Base-by-base conservation (phyloP, 768 basidiomycete species). In the Lactifluus rugatus region DNA sequence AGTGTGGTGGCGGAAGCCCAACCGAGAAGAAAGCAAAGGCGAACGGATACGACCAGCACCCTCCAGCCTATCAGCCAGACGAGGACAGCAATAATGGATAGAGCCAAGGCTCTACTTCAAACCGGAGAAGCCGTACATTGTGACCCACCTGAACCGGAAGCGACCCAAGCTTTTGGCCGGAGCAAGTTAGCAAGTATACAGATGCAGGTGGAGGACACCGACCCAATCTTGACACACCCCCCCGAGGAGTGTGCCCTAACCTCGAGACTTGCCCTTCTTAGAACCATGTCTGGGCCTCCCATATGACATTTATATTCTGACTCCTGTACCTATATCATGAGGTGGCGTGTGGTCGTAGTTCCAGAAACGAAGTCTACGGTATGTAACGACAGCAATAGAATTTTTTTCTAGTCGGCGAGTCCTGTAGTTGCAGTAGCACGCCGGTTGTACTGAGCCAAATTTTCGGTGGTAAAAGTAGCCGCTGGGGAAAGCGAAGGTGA, bases 151-250 rank as follows among this genome's bases (percentile, higher is more conserved):
- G 62, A 48, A 49, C 56, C 39, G 2, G 56, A 57, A 39, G 8
- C 1, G 10, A 70, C 67, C 5, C 69, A 70, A 48, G 50, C 48
- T 25, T 69, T 70, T 44, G 60, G 68, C 2, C 62, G 41, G 19
- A 68, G 67, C 59, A 64, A 57, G 36, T 34, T 69, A 3, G 62
- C 47, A 47, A 49, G 47, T 34, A 36, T 32, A 45, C 58, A 25
- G 21, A 31, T 21, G 19, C 45, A 48, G 17, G n/a, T 9, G 19
- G 47, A 51, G 36, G 42, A 48, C 26, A 6, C 41, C 28, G 45
- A 51, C 2, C 37, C 58, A 10, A 23, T 31, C 28, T 36, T 10
- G n/a, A 19, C 25, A 25, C 46, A 52, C 34, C 16, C 28, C 34
- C 42, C 54, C n/a, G 58, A 48, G 41, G 58, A 60, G 42, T 45